Conservation (phyloP, 176 grass and related monocot genomes). For the Pontederia paniculata region DNA sequence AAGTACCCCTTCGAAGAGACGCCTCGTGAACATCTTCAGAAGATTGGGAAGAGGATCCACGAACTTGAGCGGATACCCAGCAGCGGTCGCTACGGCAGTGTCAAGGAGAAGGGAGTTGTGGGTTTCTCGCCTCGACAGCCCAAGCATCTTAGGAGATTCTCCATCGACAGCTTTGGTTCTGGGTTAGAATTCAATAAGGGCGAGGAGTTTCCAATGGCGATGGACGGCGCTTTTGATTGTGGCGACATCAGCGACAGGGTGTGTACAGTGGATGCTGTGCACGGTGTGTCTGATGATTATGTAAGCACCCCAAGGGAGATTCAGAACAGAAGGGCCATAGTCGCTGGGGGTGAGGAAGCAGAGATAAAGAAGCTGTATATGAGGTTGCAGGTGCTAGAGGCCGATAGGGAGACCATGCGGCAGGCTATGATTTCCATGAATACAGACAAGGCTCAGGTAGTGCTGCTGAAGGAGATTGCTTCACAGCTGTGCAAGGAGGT, state of each 20-base stretch:
- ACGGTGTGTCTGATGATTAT: constrained; percentile 24
- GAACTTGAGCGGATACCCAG: constrained; percentile 27
- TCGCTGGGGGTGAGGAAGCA: constrained; percentile 23
- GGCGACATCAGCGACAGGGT: constrained; percentile 27
- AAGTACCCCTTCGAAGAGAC: constrained; percentile 21
- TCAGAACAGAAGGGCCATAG: constrained; percentile 18
- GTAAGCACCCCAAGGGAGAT: constrained; percentile 10
- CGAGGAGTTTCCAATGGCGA: constrained; percentile 21
- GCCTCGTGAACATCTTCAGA: not conserved
- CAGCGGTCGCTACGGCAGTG: not conserved
- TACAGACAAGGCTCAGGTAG: constrained; percentile 41
- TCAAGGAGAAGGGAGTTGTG: constrained; percentile 11
- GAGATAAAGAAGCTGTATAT: constrained; percentile 54
- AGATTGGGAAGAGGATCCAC: constrained; percentile 20
- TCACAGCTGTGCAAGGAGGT: constrained; percentile 40
- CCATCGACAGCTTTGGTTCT: constrained; percentile 9
- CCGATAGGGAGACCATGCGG: constrained; percentile 65
- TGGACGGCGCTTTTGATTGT: constrained; percentile 4
- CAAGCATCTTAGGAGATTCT: constrained; percentile 17
- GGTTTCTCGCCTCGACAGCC: constrained; percentile 19
- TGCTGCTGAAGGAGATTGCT: constrained; percentile 59
- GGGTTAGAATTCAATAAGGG: not conserved
- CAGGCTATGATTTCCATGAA: constrained; percentile 59
- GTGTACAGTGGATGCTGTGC: constrained; percentile 45
- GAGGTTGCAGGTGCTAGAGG: constrained; percentile 52